Evolutionary conservation across 73 alveolate genomes (phyloP).

Genomic region (Tetrahymena elliotti): DNA sequence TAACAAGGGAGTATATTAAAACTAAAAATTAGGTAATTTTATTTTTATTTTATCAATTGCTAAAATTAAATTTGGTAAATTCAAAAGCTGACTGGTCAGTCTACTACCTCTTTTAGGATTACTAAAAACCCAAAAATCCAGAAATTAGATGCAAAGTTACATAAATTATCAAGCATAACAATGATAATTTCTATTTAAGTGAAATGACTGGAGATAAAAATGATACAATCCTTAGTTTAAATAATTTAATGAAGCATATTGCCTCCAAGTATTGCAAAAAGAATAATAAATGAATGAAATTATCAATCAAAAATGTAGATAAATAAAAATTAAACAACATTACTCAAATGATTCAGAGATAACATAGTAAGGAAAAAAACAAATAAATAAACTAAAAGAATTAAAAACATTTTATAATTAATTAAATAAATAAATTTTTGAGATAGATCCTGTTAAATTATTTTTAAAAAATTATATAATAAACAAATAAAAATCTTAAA

Average conservation of each 20-base stretch:
- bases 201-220: not conserved
- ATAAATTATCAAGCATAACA: not conserved
- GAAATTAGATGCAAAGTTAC: not conserved
- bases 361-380: too few species aligned
- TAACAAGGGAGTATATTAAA: not conserved
- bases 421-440: not conserved
- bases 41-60: not conserved
- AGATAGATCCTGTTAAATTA: not conserved
- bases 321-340: too few species aligned
- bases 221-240: not conserved
- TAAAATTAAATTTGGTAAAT: not conserved
- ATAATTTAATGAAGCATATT: not conserved
- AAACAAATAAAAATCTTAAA: too few species aligned
- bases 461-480: too few species aligned
- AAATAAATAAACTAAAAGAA: not conserved
- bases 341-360: not conserved
- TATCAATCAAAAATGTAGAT: too few species aligned
- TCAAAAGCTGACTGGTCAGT: not conserved
- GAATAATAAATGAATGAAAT: not conserved
- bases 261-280: not conserved
- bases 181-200: not conserved
- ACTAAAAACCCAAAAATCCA: not conserved
- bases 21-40: not conserved
- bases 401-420: not conserved
- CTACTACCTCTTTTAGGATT: not conserved